Percentiles rank a stretch among this genome's conserved stretches.
Conservation (phyloP, 495 filamentous ascomycete species). For the Aspergillus panamensis region DNA sequence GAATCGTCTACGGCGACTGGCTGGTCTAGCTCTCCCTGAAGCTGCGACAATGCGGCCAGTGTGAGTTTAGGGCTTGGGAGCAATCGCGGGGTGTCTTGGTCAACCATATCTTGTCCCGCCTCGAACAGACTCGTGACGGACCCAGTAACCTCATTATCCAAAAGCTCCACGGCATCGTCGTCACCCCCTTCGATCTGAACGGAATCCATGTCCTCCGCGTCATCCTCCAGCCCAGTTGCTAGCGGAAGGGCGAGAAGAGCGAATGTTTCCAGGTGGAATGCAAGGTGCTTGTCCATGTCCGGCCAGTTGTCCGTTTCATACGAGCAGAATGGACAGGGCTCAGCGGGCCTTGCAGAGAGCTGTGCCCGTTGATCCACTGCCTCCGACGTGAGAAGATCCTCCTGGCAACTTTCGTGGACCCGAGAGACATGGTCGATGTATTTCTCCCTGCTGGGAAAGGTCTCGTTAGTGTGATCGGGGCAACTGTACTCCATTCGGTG, state of each 20-base stretch:
- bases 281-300: constrained; percentile 4
- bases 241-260: constrained; percentile 4
- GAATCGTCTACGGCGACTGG: too few species aligned
- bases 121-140: neutral
- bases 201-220: neutral
- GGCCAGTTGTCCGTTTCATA: neutral
- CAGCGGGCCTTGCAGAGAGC: neutral
- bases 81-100: too few species aligned
- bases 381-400: neutral
- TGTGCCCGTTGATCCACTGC: neutral
- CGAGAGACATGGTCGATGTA: constrained; percentile 3
- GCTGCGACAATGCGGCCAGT: too few species aligned
- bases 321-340: neutral
- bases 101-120: neutral
- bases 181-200: neutral
- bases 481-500: neutral
- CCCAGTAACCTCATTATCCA: neutral
- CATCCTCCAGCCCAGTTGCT: neutral
- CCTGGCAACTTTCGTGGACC: neutral
- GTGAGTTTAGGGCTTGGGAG: too few species aligned
- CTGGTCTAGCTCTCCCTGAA: too few species aligned
- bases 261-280: neutral
- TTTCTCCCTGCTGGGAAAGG: neutral
- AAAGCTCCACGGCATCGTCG: neutral
- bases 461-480: neutral